Base-by-base conservation (phyloP, 2,329 filamentous ascomycete genomes). In the Xylaria multiplex region DNA sequence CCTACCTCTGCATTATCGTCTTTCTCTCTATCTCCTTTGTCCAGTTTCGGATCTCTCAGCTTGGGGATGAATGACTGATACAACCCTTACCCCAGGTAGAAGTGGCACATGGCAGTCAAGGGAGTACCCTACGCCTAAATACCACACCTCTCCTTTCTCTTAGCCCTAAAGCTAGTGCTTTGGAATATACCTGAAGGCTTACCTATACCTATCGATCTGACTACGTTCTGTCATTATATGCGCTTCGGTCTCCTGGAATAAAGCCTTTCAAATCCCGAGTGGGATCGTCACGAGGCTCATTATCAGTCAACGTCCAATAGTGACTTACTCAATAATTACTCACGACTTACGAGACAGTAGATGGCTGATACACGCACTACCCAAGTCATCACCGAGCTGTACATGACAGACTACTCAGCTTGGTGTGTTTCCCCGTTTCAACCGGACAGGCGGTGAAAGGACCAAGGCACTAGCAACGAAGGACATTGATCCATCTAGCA, bases 271-370 rank as follows among this genome's bases (percentile, higher is more conserved):
- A 64, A 58, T 61, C 35, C 54, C 54, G 19, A 64, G 63, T 58
- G 60, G 37, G 49, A 62, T 54, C 27, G 40, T 59, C 62, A 63
- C 54, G 57, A 56, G 60, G 42, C 37, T 52, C 30, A 59, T 32
- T 27, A 22, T 24, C 27, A 42, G 45, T 30, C 22, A 30, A 30
- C 43, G 52, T 59, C 27, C 27, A 27, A 5, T 27, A 27, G 27
- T 27, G 2, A 27, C 27, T 27, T 27, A 27, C 27, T 27, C 56
- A 14, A 59, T 37, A 30, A 50, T 46, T 13, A 16, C 37, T 45
- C 8, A 53, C 48, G 13, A 59, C 7, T 13, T 37, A 56, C 37
- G 37, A 13, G 2, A 27, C n/a, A 24, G 53, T 24, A 63, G 53
- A 9, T 46, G 35, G 46, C 53, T 24, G 46, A 55, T 52, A 35